Evolutionary conservation across 2,329 filamentous ascomycete species (phyloP), one percentile per base, ranked within the genome.

Genomic region (Drechslerella stenobrocha): DNA sequence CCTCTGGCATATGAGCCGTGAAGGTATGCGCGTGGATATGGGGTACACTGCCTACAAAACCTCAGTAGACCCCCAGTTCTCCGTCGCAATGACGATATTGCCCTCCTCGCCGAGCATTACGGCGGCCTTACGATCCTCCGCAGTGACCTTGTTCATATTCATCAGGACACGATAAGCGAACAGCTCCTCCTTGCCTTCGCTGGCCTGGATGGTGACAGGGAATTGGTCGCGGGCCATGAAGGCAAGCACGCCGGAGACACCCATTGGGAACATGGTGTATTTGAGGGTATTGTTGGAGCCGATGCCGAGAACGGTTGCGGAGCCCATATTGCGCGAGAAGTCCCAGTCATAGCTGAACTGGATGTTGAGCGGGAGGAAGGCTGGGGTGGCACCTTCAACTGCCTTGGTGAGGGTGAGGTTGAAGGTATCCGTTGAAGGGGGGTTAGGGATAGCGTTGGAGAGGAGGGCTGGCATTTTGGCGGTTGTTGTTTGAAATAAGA

Each of bases 271-370:
- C 58, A 53, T 63, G 2, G 35, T 13, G 9, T 69, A 24, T 52
- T 59, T 66, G 22, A 57, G n/a, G n/a, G 58, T 69, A 24, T 34
- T 18, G 52, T 61, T 58, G 1, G 53, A 55, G 37, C 52, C 52
- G 51, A 69, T 57, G 20, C 51, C 52, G 30, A 63, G 34, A 30
- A 69, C 47, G 11, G 64, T 61, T 8, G 64, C 64, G 40, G 18
- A 45, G 26, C 64, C 64, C 20, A 20, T 48, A 47, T 58, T 58
- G n/a, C 34, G 15, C 23, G 32, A 3, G 24, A 63, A 69, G 46
- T 69, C 34, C 64, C 64, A 69, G 45, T 58, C 18, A 30, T 61
- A 57, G 51, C 51, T 24, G 52, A 69, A 69, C 42, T 69, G 52
- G 40, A 69, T 30, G 22, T 69, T 26, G 5, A 69, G 15, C 0